Base-by-base conservation (phyloP, 1,139 yeast genomes). In the Saccharomyces hybrid region DNA sequence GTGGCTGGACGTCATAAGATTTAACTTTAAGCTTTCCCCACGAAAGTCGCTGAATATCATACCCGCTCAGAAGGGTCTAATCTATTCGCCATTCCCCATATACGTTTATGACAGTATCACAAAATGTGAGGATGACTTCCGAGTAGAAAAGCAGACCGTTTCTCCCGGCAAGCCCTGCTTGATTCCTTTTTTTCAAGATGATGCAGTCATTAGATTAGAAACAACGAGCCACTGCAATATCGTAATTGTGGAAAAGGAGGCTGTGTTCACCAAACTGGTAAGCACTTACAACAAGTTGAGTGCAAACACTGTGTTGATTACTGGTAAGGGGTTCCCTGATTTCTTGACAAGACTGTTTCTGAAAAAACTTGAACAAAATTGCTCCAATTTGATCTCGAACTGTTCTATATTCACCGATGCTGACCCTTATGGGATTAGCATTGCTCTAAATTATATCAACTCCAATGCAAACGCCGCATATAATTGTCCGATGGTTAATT, bases 291-390 rank as follows among this genome's bases (percentile, higher is more conserved):
- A 42, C 13, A 11, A 14, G 5, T 30, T 50, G 2, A 51, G 49
- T 13, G 31, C 52, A n/a, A 52, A 61, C 30, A 52, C 58, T 14
- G 54, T 71, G 1, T 23, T 70, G 1, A 55, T 71, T n/a, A 70
- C 73, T 0, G 75, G 73, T 1, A 71, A 70, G 54, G 75, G 75
- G 2, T 70, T 68, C 51, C 74, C 75, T 3, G 75, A 71, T 53
- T 55, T 55, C 16, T 53, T 68, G 20, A 66, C 73, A 3, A 61
- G 66, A 47, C 34, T 54, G 3, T 68, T 70, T 48, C 55, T 70
- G 1, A 49, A 61, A 32, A 54, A 53, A 47, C 50, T 69, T 49
- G 57, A 56, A 50, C 13, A 42, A 2, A 27, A 51, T n/a, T 53
- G 49, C 25, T 32, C 50, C 9, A 48, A 50, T 25, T 47, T 54